Conservation (phyloP, 2,329 filamentous ascomycete genomes). For the Dryadomyces quercus-mongolicae region DNA sequence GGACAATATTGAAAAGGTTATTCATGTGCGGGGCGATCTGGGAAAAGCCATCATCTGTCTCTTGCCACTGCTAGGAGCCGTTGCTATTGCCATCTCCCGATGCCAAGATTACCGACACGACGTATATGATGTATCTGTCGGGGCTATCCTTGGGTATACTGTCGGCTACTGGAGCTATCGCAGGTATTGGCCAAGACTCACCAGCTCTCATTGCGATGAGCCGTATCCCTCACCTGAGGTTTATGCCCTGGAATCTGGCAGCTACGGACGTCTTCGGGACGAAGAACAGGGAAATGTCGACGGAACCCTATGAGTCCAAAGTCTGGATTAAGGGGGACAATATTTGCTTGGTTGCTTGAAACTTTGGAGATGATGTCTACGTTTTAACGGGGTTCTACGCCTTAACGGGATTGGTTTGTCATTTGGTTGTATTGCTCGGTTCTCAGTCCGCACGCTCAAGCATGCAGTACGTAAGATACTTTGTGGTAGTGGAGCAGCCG, state of each 20-base stretch:
- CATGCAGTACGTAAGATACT: too few relatives aligned
- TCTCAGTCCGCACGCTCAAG: too few relatives aligned
- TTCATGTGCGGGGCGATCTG: constrained; percentile 28
- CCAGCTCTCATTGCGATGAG: constrained; percentile 39
- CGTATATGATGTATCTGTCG: constrained; percentile 55
- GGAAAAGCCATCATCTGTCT: constrained; percentile 45
- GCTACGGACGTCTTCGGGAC: constrained; percentile 34
- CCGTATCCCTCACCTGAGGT: constrained; percentile 36
- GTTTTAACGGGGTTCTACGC: too few relatives aligned
- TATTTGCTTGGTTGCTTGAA: too few relatives aligned
- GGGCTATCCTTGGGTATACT: constrained; percentile 45
- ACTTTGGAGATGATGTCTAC: too few relatives aligned
- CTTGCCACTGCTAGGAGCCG: constrained; percentile 46
- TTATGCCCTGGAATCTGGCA: constrained; percentile 11
- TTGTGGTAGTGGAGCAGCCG: too few relatives aligned
- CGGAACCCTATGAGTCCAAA: constrained; percentile 18
- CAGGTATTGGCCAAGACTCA: constrained; percentile 47
- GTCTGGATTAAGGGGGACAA: too few relatives aligned
- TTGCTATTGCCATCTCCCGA: constrained; percentile 56
- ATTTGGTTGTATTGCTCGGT: too few relatives aligned
- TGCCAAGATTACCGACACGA: constrained; percentile 62
- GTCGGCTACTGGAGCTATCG: constrained; percentile 56
- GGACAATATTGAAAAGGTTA: not conserved
- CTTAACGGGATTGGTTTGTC: too few relatives aligned
- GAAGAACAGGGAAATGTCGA: constrained; percentile 36